Percentiles rank a stretch among this genome's conserved stretches.
phyloP scores from a whole-genome alignment of 2,329 filamentous ascomycete genomes.

The Diaporthe sp. region DNA sequence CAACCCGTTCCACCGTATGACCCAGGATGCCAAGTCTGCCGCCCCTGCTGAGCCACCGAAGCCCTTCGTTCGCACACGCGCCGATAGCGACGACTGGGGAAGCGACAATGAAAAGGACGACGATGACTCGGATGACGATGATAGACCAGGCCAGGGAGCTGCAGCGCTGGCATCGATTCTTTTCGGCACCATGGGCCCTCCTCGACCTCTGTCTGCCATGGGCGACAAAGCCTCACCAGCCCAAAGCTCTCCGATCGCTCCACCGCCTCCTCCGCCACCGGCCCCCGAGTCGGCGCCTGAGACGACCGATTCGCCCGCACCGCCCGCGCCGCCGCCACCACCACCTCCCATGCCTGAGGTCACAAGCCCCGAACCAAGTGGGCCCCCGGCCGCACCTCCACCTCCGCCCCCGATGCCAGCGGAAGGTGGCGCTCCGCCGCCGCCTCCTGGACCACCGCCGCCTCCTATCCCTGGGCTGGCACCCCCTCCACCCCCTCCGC shows the following conservation, averaged over 20 bases:
- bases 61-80: constrained; percentile 63
- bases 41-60: constrained; percentile 57
- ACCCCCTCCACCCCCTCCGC: constrained; percentile 51
- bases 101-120: constrained; percentile 70
- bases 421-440: constrained; percentile 48
- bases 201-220: constrained; percentile 85
- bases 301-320: constrained; percentile 40
- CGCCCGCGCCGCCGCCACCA: constrained; percentile 53
- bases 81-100: constrained; percentile 82
- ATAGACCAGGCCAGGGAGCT: constrained; percentile 82
- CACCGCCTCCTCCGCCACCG: constrained; percentile 51
- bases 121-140: constrained; percentile 76
- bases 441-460: constrained; percentile 46
- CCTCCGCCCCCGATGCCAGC: constrained; percentile 50
- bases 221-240: constrained; percentile 70
- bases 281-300: constrained; percentile 41
- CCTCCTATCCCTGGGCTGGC: constrained; percentile 51
- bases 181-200: constrained; percentile 96
- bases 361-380: constrained; percentile 41
- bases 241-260: constrained; percentile 51
- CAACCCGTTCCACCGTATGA: constrained; percentile 94
- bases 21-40: constrained; percentile 67
- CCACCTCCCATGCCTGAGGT: constrained; percentile 44
- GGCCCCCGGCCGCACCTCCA: constrained; percentile 43
- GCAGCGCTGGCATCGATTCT: constrained; percentile 94